Percentiles rank a stretch among this genome's conserved stretches.
Evolutionary conservation across 495 filamentous ascomycete species (phyloP).

Genomic region (Staphylotrichum tortipilum): DNA sequence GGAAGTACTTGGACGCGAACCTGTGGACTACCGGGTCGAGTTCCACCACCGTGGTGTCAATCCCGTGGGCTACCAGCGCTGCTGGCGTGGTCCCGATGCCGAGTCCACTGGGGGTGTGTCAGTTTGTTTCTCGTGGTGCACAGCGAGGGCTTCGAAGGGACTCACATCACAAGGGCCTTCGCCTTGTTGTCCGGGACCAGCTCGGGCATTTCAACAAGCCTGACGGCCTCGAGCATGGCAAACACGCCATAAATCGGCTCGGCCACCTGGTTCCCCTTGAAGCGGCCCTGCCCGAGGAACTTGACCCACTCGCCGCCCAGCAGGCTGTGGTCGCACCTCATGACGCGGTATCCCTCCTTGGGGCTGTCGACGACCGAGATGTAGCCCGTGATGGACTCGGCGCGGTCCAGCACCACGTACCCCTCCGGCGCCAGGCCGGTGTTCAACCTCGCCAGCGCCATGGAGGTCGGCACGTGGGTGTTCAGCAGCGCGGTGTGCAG

Average conservation of each 20-base stretch:
- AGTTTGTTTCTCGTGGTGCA: slow-evolving; percentile 8
- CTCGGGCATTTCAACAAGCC: slow-evolving; percentile 57
- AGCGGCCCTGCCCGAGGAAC: slow-evolving; percentile 24
- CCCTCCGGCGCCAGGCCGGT: slow-evolving; percentile 44
- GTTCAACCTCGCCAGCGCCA: slow-evolving; percentile 52
- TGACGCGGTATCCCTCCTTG: slow-evolving; percentile 61
- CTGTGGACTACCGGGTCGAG: slow-evolving; percentile 83
- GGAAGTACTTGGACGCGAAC: slow-evolving; percentile 76
- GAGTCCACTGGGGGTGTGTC: slow-evolving; percentile 53
- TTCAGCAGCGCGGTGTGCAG: slow-evolving; percentile 63
- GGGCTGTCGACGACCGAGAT: slow-evolving; percentile 76
- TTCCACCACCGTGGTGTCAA: slow-evolving; percentile 87
- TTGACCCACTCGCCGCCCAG: slow-evolving; percentile 89
- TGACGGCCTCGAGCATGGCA: slow-evolving; percentile 82
- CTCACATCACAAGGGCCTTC: slow-evolving; percentile 77
- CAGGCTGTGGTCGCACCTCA: slow-evolving; percentile 90
- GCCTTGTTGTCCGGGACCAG: slow-evolving; percentile 53
- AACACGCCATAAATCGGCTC: slow-evolving; percentile 94
- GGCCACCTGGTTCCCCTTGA: slow-evolving; percentile 44
- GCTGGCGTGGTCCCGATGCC: slow-evolving; percentile 87
- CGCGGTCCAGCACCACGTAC: slow-evolving; percentile 63
- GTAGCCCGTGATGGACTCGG: slow-evolving; percentile 83
- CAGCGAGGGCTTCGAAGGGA: neutral
- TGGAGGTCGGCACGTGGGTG: slow-evolving; percentile 53
- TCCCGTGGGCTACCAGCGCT: slow-evolving; percentile 76